Conservation (phyloP, 306 rosid species). For the Ammopiptanthus mongolicus region DNA sequence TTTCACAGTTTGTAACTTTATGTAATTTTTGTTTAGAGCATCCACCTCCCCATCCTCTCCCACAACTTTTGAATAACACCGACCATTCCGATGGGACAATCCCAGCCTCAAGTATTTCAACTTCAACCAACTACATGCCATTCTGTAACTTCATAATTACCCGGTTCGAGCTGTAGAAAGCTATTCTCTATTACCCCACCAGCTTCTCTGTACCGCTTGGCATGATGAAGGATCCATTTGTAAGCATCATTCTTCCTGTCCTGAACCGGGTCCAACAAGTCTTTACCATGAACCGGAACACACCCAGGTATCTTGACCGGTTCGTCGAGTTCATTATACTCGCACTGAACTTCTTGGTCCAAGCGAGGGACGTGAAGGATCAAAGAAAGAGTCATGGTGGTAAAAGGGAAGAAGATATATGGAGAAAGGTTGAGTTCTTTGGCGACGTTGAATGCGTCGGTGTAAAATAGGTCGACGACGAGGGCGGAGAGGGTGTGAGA, state of each 20-base stretch:
- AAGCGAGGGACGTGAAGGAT: slow-evolving; percentile 41
- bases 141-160: too few species aligned
- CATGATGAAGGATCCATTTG: slow-evolving; percentile 40
- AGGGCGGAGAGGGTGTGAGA: slow-evolving; percentile 29
- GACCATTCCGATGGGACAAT: too few species aligned
- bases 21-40: too few species aligned
- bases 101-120: too few species aligned
- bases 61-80: too few species aligned
- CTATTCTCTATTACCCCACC: slow-evolving; percentile 55
- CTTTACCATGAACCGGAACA: slow-evolving; percentile 43
- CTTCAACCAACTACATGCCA: too few species aligned
- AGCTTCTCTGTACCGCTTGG: slow-evolving; percentile 40
- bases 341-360: slow-evolving; percentile 35
- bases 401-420: slow-evolving; percentile 57
- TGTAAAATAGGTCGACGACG: slow-evolving; percentile 63
- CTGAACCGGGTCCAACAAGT: slow-evolving; percentile 67
- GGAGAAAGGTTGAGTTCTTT: slow-evolving; percentile 34
- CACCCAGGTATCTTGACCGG: slow-evolving; percentile 62
- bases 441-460: slow-evolving; percentile 71
- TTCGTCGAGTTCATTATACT: slow-evolving; percentile 42
- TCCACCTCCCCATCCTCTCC: too few species aligned
- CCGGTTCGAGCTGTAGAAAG: slow-evolving; percentile 63
- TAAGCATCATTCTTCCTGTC: slow-evolving; percentile 63
- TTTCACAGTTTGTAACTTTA: too few species aligned
- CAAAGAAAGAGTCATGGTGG: slow-evolving; percentile 43